phyloP scores from a whole-genome alignment of 768 basidiomycete species.

The Holtermanniella nyarrowii region DNA sequence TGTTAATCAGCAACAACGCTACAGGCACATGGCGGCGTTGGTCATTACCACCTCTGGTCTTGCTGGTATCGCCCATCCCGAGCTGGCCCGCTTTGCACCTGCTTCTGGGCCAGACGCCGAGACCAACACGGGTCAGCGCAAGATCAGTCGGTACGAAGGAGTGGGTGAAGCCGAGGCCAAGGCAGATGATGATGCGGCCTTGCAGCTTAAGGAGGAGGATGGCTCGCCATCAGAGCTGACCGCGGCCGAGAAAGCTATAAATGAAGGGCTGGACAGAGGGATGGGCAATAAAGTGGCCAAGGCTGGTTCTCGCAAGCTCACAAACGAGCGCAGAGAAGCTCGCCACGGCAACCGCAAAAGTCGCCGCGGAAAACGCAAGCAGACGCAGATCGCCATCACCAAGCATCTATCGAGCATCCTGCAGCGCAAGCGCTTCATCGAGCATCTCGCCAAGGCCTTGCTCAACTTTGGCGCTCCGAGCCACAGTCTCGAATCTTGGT shows the following conservation, averaged over 20 bases:
- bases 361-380: conserved; percentile 19
- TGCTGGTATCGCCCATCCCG: conserved; percentile 17
- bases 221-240: conserved; percentile 7
- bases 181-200: conserved; percentile 12
- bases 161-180: conserved; percentile 10
- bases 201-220: conserved; percentile 8
- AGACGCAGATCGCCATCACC: conserved; percentile 29
- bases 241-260: conserved; percentile 7
- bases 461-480: conserved; percentile 32
- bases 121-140: conserved; percentile 16
- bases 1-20: not conserved
- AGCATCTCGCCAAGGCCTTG: conserved; percentile 28
- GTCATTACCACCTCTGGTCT: conserved; percentile 20
- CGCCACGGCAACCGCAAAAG: conserved; percentile 1
- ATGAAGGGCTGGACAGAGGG: not conserved
- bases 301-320: not conserved
- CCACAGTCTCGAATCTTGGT: conserved; percentile 29
- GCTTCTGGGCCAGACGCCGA: conserved; percentile 20
- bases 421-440: conserved; percentile 31
- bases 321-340: not conserved
- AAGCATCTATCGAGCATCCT: conserved; percentile 25
- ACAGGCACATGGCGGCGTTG: conserved; percentile 21
- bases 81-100: conserved; percentile 22
- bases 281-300: conserved; percentile 1
- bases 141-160: conserved; percentile 18